A percentile compares a stretch with the other conserved stretches of the same genome.
Conservation (phyloP, 139 green algal genomes). For the Chlorella sp. region DNA sequence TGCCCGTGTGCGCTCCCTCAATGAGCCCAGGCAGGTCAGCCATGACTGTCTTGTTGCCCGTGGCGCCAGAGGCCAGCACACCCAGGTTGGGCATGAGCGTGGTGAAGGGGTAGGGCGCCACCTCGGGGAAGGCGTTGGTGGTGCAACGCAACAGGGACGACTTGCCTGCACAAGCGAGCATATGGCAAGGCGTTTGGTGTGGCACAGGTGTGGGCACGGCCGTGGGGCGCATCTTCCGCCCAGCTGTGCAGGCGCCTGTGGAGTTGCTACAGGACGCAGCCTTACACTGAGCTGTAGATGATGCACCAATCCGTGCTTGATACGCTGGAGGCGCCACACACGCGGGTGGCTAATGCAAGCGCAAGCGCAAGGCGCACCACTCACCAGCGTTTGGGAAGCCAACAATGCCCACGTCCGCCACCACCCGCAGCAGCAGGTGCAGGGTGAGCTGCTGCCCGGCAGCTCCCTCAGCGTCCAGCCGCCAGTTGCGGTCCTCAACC, state of each 20-base stretch:
- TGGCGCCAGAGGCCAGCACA: slow-evolving; percentile 47
- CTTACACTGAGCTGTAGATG: no score
- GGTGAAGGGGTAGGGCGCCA: slow-evolving; percentile 92
- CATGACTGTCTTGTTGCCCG: slow-evolving; percentile 36
- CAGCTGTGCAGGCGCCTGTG: no score
- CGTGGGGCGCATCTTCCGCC: no score
- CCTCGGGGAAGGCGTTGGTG: slow-evolving; percentile 70
- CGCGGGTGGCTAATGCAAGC: not conserved
- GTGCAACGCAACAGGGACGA: slow-evolving; percentile 63
- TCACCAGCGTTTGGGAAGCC: slow-evolving; percentile 87
- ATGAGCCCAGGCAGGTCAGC: slow-evolving; percentile 87
- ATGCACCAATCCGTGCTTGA: no score
- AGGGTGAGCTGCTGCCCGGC: slow-evolving; percentile 65
- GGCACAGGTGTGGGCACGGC: no score
- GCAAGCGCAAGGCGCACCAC: not conserved
- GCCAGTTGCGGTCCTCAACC: slow-evolving; percentile 64
- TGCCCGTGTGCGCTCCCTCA: slow-evolving; percentile 63
- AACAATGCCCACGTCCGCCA: slow-evolving; percentile 91
- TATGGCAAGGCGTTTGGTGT: not conserved
- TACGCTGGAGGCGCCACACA: not conserved
- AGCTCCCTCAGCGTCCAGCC: slow-evolving; percentile 41
- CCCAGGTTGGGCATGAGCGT: slow-evolving; percentile 94
- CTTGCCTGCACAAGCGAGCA: slow-evolving; percentile 47
- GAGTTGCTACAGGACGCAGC: no score
- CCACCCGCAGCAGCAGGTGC: slow-evolving; percentile 75